These are phyloP conservation scores for Lipomyces japonicus DNA, from an alignment of 805 yeast genomes.

Conservation along the genomic window DNA sequence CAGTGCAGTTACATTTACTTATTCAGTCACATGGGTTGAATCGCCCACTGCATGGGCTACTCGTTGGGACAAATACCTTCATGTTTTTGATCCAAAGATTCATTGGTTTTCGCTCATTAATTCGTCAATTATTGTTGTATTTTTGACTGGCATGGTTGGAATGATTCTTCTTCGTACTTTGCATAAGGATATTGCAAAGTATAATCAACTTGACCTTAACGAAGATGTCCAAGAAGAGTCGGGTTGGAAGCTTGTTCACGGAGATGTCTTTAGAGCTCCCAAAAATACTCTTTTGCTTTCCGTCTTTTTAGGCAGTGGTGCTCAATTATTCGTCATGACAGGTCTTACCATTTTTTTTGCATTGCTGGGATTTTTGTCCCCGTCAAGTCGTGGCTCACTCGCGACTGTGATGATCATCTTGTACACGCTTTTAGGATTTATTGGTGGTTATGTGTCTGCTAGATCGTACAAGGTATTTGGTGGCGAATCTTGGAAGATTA, in stretches of 20 bases:
- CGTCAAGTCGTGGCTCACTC: conserved; percentile 90
- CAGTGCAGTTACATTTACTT: conserved; percentile 70
- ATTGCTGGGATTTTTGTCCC: conserved; percentile 81
- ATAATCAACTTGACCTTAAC: conserved; percentile 83
- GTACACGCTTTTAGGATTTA: conserved; percentile 72
- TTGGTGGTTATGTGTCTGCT: conserved; percentile 87
- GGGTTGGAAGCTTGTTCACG: conserved; percentile 96
- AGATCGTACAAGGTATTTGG: conserved; percentile 82
- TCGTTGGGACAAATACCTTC: conserved; percentile 95
- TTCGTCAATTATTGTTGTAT: conserved; percentile 74
- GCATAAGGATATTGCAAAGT: conserved; percentile 77
- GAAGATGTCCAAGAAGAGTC: conserved; percentile 80
- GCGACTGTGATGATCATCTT: conserved; percentile 84
- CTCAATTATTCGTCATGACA: conserved; percentile 75
- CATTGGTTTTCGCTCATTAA: conserved; percentile 94
- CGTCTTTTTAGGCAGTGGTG: conserved; percentile 81
- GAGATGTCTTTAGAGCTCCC: conserved; percentile 91
- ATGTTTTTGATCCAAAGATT: conserved; percentile 84
- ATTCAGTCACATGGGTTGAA: conserved; percentile 68
- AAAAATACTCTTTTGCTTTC: conserved; percentile 64
- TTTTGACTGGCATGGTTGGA: conserved; percentile 71
- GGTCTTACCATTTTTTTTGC: conserved; percentile 74
- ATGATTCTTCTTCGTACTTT: conserved; percentile 76
- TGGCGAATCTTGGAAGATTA: conserved; percentile 86
- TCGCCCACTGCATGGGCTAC: conserved; percentile 91